Evolutionary conservation across 2,329 filamentous ascomycete genomes (phyloP).

Genomic region (Chaetomiaceae sp.): DNA sequence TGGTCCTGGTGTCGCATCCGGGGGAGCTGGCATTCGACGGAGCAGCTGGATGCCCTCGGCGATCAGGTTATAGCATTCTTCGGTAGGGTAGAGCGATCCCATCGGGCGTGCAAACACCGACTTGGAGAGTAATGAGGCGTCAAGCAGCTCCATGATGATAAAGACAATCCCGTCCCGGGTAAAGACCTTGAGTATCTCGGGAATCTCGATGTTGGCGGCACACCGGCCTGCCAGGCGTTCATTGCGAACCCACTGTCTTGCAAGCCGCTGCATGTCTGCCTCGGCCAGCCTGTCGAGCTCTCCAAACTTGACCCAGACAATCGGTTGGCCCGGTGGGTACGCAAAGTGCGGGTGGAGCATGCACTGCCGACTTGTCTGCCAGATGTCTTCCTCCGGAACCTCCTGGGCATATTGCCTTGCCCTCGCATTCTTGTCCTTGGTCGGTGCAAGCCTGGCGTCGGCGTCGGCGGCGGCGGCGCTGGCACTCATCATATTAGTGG

Average conservation of each 20-base stretch:
- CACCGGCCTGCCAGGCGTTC: neutral
- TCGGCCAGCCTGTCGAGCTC: neutral
- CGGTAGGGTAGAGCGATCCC: neutral
- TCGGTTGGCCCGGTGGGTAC: conserved; percentile 3
- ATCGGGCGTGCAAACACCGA: neutral
- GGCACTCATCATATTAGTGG: no score
- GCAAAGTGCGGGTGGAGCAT: neutral
- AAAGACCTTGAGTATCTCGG: conserved; percentile 12
- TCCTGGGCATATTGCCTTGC: no score
- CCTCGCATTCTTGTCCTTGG: no score
- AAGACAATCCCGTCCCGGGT: neutral
- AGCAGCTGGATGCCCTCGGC: neutral
- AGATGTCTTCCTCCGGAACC: no score
- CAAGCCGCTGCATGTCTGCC: conserved; percentile 4
- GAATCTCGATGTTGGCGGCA: conserved; percentile 1
- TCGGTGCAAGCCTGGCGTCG: no score
- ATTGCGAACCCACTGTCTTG: neutral
- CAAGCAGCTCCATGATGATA: conserved; percentile 12
- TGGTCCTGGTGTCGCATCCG: neutral
- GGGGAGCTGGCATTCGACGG: neutral
- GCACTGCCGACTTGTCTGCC: no score
- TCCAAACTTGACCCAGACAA: conserved; percentile 15
- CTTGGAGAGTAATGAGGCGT: neutral
- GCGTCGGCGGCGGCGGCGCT: no score
- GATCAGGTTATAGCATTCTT: conserved; percentile 5